phyloP scores from a whole-genome alignment of 345 rosid genomes.

The Theobroma cacao region DNA sequence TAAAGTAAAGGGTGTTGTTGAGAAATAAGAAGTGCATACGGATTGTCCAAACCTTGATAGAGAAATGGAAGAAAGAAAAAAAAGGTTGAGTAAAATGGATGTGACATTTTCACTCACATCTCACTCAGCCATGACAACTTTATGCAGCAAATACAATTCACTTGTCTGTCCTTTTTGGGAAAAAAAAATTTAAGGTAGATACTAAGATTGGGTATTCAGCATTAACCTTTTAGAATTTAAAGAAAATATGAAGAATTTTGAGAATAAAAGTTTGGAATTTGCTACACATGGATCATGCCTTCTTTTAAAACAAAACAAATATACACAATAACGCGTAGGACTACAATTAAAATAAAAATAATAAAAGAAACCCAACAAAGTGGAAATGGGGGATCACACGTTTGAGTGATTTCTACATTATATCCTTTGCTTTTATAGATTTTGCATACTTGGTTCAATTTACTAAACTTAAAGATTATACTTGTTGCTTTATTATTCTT shows the following conservation, averaged over 20 bases:
- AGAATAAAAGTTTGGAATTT: too few relatives aligned
- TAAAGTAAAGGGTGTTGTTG: not conserved
- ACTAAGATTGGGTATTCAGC: too few relatives aligned
- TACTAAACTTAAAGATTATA: too few relatives aligned
- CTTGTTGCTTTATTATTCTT: too few relatives aligned
- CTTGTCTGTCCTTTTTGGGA: too few relatives aligned
- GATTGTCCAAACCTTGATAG: not conserved
- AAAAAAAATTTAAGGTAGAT: too few relatives aligned
- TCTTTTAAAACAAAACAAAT: not conserved
- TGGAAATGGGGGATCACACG: not conserved
- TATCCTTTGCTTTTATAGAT: not conserved
- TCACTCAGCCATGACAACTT: not conserved
- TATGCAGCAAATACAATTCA: too few relatives aligned
- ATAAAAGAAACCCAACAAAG: too few relatives aligned
- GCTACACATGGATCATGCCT: not conserved
- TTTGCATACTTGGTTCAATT: not conserved
- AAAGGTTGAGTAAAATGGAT: not conserved
- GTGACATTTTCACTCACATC: not conserved
- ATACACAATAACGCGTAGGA: not conserved
- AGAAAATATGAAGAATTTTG: too few relatives aligned
- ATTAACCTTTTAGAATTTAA: too few relatives aligned
- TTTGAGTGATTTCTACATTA: not conserved
- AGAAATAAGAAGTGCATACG: not conserved
- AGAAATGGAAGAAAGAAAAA: not conserved
- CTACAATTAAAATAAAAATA: not conserved